phyloP scores from a whole-genome alignment of 1,139 yeast species.

The Saccharomyces hybrid region DNA sequence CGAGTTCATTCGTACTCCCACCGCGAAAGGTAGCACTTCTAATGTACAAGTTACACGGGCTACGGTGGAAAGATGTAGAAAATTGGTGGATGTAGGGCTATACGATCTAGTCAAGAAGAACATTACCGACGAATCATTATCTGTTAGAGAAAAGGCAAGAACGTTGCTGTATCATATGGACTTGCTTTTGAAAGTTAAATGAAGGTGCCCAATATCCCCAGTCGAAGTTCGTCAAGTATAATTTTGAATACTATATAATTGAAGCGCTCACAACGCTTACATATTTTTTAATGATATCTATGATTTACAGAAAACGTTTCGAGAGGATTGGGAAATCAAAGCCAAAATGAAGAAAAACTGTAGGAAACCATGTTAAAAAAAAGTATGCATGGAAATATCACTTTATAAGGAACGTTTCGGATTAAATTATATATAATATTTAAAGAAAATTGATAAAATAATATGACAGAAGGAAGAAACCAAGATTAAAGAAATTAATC shows the following conservation, averaged over 20 bases:
- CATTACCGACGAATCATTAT: slow-evolving; percentile 24
- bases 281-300: neutral
- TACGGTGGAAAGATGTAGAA: slow-evolving; percentile 25
- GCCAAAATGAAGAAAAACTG: neutral
- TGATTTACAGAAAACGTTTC: neutral
- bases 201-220: neutral
- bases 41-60: slow-evolving; percentile 11
- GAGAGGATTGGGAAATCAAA: neutral
- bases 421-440: neutral
- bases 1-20: slow-evolving; percentile 16
- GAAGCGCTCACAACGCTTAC: neutral
- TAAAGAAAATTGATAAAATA: slow-evolving; percentile 6
- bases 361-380: neutral
- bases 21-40: slow-evolving; percentile 7
- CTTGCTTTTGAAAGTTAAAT: slow-evolving; percentile 16
- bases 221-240: too few species aligned
- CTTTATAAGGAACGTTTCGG: slow-evolving; percentile 1
- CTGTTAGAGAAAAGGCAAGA: slow-evolving; percentile 30
- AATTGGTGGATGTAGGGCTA: slow-evolving; percentile 24
- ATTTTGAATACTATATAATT: too few species aligned
- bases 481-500: slow-evolving; percentile 8
- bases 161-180: slow-evolving; percentile 29
- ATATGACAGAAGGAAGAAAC: slow-evolving; percentile 10
- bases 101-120: slow-evolving; percentile 26
- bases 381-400: neutral